phyloP scores from a whole-genome alignment of 2,329 filamentous ascomycete genomes.

The Pseudocercospora fijiensis region DNA sequence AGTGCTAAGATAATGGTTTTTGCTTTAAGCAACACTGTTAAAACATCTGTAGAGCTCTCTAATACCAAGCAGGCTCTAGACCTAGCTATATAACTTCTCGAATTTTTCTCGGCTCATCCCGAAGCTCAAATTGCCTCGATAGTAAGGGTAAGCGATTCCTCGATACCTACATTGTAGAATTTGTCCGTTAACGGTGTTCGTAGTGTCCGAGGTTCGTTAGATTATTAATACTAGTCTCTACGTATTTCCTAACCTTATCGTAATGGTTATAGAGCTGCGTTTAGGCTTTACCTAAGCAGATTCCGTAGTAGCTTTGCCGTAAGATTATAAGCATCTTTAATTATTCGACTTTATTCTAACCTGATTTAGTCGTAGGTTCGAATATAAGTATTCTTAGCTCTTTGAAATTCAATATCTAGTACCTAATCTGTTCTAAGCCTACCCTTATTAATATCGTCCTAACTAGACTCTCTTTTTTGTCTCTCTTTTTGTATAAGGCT shows the following conservation, averaged over 20 bases:
- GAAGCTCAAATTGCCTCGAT: neutral
- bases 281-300: slow-evolving; percentile 31
- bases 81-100: too few relatives aligned
- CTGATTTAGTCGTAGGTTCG: neutral
- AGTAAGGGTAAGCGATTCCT: neutral
- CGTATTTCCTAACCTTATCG: slow-evolving; percentile 13
- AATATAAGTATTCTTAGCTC: neutral
- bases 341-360: neutral
- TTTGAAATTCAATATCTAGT: too few relatives aligned
- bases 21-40: too few relatives aligned
- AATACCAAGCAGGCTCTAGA: too few relatives aligned
- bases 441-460: neutral
- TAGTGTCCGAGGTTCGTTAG: neutral
- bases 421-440: neutral
- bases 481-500: too few relatives aligned
- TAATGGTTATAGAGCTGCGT: slow-evolving; percentile 35
- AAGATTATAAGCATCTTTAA: neutral
- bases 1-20: too few relatives aligned
- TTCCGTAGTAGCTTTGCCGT: slow-evolving; percentile 33
- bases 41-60: too few relatives aligned
- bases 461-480: neutral
- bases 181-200: neutral
- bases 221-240: neutral
- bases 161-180: neutral
- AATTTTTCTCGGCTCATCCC: neutral